Evolutionary conservation across 2,329 filamentous ascomycete genomes (phyloP), one percentile per base, ranked within the genome.

Genomic region (Ceratocystis ficicola): DNA sequence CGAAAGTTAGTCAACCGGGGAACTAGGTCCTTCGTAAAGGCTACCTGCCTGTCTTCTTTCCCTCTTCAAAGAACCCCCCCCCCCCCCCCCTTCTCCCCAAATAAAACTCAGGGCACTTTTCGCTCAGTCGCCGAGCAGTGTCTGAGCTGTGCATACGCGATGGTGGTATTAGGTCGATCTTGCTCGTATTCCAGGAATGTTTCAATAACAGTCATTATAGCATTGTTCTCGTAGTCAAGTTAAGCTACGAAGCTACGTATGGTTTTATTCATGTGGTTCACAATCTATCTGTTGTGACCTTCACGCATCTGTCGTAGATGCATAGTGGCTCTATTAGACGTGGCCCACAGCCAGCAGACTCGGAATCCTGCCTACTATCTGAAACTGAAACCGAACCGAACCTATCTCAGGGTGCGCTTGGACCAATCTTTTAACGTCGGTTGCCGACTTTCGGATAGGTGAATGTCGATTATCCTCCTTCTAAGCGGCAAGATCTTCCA

Each of bases 61-160:
- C 36, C 4, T 15, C 36, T 15, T 41, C 36, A 41, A 41, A 10
- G 15, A 10, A 15, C 36, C 36, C 32, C 50, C 3, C 8, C 25
- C 22, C 17, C 3, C 20, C 15, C 22, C n/a, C 36, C 36, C 36
- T 5, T 5, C 10, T 5, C 5, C n/a, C 46, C 46, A 50, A 22
- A 50, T 28, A 30, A 17, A 28, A 17, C 22, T 5, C 17, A 28
- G 52, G 20, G 3, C 22, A 57, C 4, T 30, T 22, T 57, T 30
- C 12, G 28, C 52, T 57, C 22, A 17, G 52, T 57, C 52, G 22
- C 52, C 28, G 52, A 57, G 52, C n/a, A 17, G 7, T 30, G 28
- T 30, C 28, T 57, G 52, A 57, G 22, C 52, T 30, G 52, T 57
- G 28, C 52, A 57, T 57, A 57, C 52, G 28, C 22, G 22, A 57